phyloP scores from a whole-genome alignment of 2,329 filamentous ascomycete species.

The Cordyceps cicadae region DNA sequence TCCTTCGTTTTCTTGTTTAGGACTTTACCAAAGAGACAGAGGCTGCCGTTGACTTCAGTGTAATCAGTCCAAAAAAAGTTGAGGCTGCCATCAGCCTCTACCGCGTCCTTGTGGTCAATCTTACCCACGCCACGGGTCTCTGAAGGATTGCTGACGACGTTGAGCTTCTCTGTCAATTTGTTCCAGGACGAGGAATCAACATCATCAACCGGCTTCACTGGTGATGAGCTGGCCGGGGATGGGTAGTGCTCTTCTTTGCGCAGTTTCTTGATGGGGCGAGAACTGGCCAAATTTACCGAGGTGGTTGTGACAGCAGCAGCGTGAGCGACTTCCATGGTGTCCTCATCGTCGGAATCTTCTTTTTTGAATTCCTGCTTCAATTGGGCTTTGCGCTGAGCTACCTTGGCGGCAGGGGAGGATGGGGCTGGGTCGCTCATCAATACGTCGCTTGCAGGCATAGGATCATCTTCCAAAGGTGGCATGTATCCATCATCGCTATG shows the following conservation, averaged over 20 bases:
- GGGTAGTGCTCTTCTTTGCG: slow-evolving; percentile 60
- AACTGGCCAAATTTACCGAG: slow-evolving; percentile 79
- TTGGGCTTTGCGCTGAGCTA: slow-evolving; percentile 60
- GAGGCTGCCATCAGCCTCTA: slow-evolving; percentile 88
- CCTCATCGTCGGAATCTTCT: slow-evolving; percentile 69
- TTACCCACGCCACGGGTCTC: slow-evolving; percentile 66
- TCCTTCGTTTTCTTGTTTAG: slow-evolving; percentile 73
- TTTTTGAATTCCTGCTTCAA: slow-evolving; percentile 45
- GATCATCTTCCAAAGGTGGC: slow-evolving; percentile 54
- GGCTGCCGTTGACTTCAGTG: slow-evolving; percentile 78
- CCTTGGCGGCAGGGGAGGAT: slow-evolving; percentile 79
- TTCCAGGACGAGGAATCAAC: slow-evolving; percentile 86
- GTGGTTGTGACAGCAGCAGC: slow-evolving; percentile 58
- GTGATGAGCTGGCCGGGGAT: slow-evolving; percentile 69
- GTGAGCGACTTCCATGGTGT: slow-evolving; percentile 80
- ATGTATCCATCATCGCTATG: slow-evolving; percentile 48
- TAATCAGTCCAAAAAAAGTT: slow-evolving; percentile 98
- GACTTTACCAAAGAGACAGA: slow-evolving; percentile 95
- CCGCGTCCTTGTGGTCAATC: slow-evolving; percentile 70
- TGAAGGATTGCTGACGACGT: slow-evolving; percentile 68
- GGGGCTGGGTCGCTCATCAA: slow-evolving; percentile 79
- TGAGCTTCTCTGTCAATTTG: slow-evolving; percentile 74
- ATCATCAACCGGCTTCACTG: slow-evolving; percentile 50
- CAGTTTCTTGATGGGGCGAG: slow-evolving; percentile 62
- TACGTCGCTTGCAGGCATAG: slow-evolving; percentile 36